Evolutionary conservation across 169 alveolate species (phyloP).

Genomic region (Plasmodium falciparum): DNA sequence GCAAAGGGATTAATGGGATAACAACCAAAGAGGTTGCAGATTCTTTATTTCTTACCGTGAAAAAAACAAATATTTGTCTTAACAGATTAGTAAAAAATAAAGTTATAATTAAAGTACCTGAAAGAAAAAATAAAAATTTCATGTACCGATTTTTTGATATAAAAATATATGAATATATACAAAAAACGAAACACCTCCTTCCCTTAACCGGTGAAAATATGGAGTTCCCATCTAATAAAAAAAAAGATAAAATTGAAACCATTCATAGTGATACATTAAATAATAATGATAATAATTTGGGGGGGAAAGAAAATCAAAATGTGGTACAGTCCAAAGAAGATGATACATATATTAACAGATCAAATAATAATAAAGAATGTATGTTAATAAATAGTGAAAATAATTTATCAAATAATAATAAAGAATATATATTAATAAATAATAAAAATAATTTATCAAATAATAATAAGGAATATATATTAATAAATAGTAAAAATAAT

Average conservation of each 20-base stretch:
- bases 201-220: background rate
- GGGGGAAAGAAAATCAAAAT: too few species aligned
- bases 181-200: constrained; percentile 6
- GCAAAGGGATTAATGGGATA: constrained; percentile 65
- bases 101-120: constrained; percentile 62
- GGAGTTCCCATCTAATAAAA: too few species aligned
- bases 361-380: too few species aligned
- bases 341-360: too few species aligned
- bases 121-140: constrained; percentile 66
- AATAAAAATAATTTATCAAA: background rate
- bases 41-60: constrained; percentile 23
- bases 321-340: too few species aligned
- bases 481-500: background rate
- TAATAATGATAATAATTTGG: background rate
- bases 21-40: constrained; percentile 66
- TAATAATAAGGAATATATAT: too few species aligned
- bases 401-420: background rate
- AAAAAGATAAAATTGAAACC: too few species aligned
- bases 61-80: constrained; percentile 63
- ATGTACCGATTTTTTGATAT: constrained; percentile 71
- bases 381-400: too few species aligned
- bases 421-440: too few species aligned
- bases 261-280: background rate
- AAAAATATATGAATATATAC: constrained; percentile 57
- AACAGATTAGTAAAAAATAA: constrained; percentile 45